A percentile compares a stretch with the other conserved stretches of the same genome.
phyloP scores from a whole-genome alignment of 2,329 filamentous ascomycete species.

The Claviceps sp. region DNA sequence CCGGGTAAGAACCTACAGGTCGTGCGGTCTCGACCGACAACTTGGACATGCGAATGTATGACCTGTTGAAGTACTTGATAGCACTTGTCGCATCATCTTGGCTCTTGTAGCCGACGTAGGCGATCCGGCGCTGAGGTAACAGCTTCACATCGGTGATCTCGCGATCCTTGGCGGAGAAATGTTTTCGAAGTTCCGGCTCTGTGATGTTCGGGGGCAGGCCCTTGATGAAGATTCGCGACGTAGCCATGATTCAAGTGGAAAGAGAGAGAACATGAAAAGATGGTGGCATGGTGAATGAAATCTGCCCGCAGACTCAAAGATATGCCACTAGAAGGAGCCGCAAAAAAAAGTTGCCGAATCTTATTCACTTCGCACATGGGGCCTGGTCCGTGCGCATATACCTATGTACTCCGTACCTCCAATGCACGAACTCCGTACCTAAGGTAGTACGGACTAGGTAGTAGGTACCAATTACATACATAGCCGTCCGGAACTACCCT shows the following conservation, averaged over 20 bases:
- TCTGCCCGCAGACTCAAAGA: constrained; percentile 7
- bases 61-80: constrained; percentile 88
- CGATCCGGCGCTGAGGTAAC: constrained; percentile 78
- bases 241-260: constrained; percentile 27
- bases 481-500: constrained; percentile 1
- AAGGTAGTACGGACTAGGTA: no score
- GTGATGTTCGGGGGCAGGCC: constrained; percentile 74
- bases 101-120: constrained; percentile 87
- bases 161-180: constrained; percentile 63
- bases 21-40: constrained; percentile 80
- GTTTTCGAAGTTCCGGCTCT: constrained; percentile 74
- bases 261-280: neutral
- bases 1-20: constrained; percentile 41
- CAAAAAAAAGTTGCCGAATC: constrained; percentile 16
- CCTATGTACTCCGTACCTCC: no score
- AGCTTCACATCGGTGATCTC: constrained; percentile 86
- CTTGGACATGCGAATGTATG: constrained; percentile 92
- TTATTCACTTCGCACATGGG: constrained; percentile 9
- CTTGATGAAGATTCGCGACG: constrained; percentile 67
- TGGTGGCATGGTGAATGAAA: neutral
- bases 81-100: constrained; percentile 68
- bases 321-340: neutral
- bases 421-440: no score
- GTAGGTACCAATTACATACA: no score
- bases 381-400: constrained; percentile 16